Evolutionary conservation across 305 asterid species (phyloP), one percentile per base, ranked within the genome.

Genomic region (Andrographis paniculata): DNA sequence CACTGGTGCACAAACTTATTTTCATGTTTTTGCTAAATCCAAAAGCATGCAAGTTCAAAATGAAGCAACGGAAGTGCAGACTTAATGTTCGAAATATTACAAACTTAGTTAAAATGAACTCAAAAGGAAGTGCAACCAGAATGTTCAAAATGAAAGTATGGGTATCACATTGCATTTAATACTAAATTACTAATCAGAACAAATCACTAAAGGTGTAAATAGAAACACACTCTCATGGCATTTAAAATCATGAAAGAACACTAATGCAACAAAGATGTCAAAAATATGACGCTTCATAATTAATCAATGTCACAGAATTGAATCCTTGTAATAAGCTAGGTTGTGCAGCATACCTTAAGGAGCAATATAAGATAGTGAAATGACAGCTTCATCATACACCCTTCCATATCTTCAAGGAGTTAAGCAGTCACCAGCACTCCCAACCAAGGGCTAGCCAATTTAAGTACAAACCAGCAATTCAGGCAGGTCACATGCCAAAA

Each of bases 301-400:
- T 20, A 17, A 23, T 24, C 9, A 16, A 33, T n/a, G 36, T 48
- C 45, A 6, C 17, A 23, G 9, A 40, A 9, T 28, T 16, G 18
- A 15, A 59, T n/a, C n/a, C n/a, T n/a, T n/a, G n/a, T n/a, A n/a
- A n/a, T n/a, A 60, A 48, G 27, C 51, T 28, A 46, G 52, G 6
- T 6, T 11, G 28, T 16, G 45, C 6, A 21, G 20, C 28, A 54
- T 62, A 59, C 67, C 73, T 62, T 46, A 37, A 15, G 48, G 43
- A 33, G 36, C 31, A 23, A 23, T 30, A 17, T 47, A 35, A 7
- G n/a, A 5, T 33, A 10, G 10, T 11, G 38, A 33, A n/a, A 13
- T n/a, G 8, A 8, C 8, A 8, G 48, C 40, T 36, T 46, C 30
- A 11, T 38, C 27, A 21, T 4, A 19, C 49, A 17, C 44, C 63